phyloP scores from a whole-genome alignment of 192 early-diverging fungal genomes.

The Coemansia asiatica region DNA sequence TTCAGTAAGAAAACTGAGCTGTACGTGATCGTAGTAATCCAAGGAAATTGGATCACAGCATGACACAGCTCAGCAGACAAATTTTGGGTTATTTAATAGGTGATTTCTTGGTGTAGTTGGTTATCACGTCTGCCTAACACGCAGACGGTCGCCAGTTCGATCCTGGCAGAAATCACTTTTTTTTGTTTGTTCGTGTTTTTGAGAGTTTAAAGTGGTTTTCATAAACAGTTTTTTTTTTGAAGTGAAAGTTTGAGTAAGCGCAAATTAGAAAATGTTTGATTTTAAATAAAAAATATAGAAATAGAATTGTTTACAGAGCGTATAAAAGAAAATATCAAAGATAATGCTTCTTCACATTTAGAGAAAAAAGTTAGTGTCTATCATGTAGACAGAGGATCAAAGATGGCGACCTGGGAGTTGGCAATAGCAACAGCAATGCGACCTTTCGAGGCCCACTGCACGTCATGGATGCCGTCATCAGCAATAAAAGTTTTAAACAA shows the following conservation, averaged over 20 bases:
- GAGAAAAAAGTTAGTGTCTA: background rate
- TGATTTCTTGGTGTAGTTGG: slow-evolving; percentile 9
- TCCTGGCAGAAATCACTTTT: background rate
- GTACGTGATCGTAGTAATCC: too few relatives aligned
- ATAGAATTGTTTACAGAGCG: background rate
- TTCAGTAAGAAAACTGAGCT: background rate
- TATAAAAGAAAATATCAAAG: background rate
- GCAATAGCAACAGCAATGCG: slow-evolving; percentile 43
- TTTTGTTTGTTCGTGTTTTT: background rate
- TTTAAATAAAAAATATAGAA: background rate
- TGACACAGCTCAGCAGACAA: too few relatives aligned
- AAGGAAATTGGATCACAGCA: too few relatives aligned
- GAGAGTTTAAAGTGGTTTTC: too few relatives aligned
- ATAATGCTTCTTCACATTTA: background rate
- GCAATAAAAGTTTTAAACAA: slow-evolving; percentile 39
- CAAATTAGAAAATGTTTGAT: background rate
- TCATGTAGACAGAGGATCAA: slow-evolving; percentile 29
- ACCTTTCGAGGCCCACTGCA: slow-evolving; percentile 52
- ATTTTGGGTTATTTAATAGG: background rate
- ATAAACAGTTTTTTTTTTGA: background rate
- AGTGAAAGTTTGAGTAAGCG: background rate
- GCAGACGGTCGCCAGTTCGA: slow-evolving; percentile 8
- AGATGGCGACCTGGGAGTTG: slow-evolving; percentile 34
- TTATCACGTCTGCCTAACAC: slow-evolving; percentile 8
- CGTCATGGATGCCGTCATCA: slow-evolving; percentile 52